Conservation (phyloP, 176 grass and related monocot genomes). For the Triticum monococcum region DNA sequence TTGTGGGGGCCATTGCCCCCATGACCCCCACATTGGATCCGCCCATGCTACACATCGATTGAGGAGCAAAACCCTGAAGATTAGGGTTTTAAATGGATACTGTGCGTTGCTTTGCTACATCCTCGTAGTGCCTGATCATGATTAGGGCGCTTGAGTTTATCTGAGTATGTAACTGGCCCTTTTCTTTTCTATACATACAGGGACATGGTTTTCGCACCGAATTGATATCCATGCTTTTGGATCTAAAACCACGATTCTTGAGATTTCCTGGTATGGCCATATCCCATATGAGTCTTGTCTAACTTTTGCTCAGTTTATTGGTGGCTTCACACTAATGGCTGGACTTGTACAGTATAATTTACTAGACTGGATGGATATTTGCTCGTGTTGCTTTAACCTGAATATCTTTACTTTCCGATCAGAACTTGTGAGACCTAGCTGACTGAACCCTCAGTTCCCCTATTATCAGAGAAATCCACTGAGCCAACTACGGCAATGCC, state of each 20-base stretch:
- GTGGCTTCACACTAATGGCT: background rate
- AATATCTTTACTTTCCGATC: background rate
- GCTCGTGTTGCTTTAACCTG: background rate
- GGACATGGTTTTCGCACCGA: slow-evolving; percentile 79
- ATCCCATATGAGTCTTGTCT: slow-evolving; percentile 10
- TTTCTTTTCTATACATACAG: slow-evolving; percentile 32
- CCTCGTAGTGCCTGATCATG: background rate
- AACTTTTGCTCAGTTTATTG: background rate
- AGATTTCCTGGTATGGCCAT: slow-evolving; percentile 73
- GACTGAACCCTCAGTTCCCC: background rate
- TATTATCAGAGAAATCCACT: background rate
- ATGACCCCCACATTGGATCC: too few species aligned
- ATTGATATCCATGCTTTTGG: slow-evolving; percentile 69
- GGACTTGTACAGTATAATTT: background rate
- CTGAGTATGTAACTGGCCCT: background rate
- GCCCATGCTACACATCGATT: background rate
- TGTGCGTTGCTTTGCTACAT: background rate
- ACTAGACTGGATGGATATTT: background rate
- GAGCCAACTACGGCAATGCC: background rate
- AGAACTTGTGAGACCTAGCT: slow-evolving; percentile 1
- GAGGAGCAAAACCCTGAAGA: slow-evolving; percentile 37
- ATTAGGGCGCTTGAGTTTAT: background rate
- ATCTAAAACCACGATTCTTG: slow-evolving; percentile 74
- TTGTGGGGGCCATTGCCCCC: too few species aligned
- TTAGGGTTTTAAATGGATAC: background rate